A percentile compares a stretch with the other conserved stretches of the same genome.
These are phyloP conservation scores for Ogataea hybrid DNA, from an alignment of 1,139 yeast species.

Conservation along the genomic window DNA sequence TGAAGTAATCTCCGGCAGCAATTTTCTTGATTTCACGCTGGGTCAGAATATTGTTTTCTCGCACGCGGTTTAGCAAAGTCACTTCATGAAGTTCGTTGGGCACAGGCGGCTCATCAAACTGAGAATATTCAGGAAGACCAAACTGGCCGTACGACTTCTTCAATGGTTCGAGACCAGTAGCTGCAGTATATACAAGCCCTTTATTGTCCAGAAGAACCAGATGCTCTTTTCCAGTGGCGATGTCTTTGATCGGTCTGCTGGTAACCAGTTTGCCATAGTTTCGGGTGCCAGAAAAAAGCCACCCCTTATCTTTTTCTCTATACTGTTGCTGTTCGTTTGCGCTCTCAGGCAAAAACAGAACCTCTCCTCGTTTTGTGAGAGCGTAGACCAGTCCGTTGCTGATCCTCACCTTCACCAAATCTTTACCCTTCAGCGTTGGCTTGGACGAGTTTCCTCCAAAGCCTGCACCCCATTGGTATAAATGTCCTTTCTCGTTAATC, in stretches of 20 bases:
- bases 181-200: slow-evolving; percentile 65
- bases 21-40: slow-evolving; percentile 54
- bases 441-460: slow-evolving; percentile 25
- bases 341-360: slow-evolving; percentile 49
- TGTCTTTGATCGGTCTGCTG: slow-evolving; percentile 37
- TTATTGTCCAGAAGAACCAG: slow-evolving; percentile 55
- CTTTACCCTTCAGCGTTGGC: slow-evolving; percentile 45
- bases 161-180: slow-evolving; percentile 43
- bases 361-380: slow-evolving; percentile 50
- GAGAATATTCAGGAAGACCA: slow-evolving; percentile 74
- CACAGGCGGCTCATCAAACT: slow-evolving; percentile 50
- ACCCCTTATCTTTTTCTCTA: slow-evolving; percentile 14
- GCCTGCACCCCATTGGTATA: slow-evolving; percentile 64
- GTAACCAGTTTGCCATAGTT: slow-evolving; percentile 22
- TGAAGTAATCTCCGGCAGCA: slow-evolving; percentile 74
- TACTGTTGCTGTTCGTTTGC: slow-evolving; percentile 20
- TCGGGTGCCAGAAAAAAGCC: slow-evolving; percentile 18
- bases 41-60: slow-evolving; percentile 33
- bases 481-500: slow-evolving; percentile 66
- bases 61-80: slow-evolving; percentile 35
- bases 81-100: slow-evolving; percentile 39
- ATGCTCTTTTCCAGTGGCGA: slow-evolving; percentile 65
- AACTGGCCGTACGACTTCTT: slow-evolving; percentile 67
- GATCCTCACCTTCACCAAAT: slow-evolving; percentile 43
- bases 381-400: slow-evolving; percentile 61